A percentile compares a stretch with the other conserved stretches of the same genome.
Conservation (phyloP, 805 yeast genomes). For the Metschnikowia rubicola region DNA sequence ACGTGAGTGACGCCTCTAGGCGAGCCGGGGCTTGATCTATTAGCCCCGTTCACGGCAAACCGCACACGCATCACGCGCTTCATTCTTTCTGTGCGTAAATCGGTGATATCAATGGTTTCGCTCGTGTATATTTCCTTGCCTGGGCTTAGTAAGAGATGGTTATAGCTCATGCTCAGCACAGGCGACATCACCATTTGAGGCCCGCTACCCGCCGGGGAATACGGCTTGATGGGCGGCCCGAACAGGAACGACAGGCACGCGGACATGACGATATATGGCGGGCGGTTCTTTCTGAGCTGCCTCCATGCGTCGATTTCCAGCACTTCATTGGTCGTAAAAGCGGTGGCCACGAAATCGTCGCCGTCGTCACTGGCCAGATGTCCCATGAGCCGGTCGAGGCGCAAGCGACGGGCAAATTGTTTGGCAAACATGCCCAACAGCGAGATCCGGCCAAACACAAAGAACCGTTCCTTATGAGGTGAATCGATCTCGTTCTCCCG, state of each 20-base stretch:
- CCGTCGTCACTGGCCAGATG: background rate
- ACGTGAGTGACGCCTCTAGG: no score
- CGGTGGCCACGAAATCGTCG: background rate
- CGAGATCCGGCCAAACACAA: background rate
- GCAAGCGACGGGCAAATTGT: background rate
- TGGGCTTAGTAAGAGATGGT: constrained; percentile 4
- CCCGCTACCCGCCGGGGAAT: constrained; percentile 2
- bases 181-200: constrained; percentile 7
- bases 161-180: background rate
- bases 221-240: constrained; percentile 8
- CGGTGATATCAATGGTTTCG: constrained; percentile 6
- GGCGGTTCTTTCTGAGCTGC: background rate
- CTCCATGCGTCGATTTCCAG: background rate
- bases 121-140: constrained; percentile 7
- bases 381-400: background rate
- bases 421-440: constrained; percentile 2
- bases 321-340: no score
- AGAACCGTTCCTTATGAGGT: background rate
- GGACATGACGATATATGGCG: constrained; percentile 2
- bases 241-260: constrained; percentile 9
- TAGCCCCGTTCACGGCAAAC: background rate
- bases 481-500: no score
- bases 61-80: constrained; percentile 9
- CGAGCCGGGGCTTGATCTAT: background rate
- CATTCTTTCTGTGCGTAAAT: constrained; percentile 2